phyloP scores from a whole-genome alignment of 192 early-diverging fungal species.

The Podila horticola region DNA sequence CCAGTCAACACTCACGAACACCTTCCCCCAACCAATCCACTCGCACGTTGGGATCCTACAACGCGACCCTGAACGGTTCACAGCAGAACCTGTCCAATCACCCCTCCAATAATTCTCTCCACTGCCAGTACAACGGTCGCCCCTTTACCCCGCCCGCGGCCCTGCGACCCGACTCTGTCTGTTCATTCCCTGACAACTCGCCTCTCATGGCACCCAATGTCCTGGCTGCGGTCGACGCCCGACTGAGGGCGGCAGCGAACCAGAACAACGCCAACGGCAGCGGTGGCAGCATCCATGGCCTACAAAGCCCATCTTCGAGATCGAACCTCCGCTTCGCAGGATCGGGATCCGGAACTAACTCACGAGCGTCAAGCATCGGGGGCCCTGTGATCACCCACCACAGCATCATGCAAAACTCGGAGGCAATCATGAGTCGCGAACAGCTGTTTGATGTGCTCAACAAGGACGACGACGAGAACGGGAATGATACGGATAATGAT shows the following conservation, averaged over 20 bases:
- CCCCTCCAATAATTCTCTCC: constrained; percentile 6
- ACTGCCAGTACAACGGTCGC: background rate
- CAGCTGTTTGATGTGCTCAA: constrained; percentile 30
- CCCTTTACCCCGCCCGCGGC: background rate
- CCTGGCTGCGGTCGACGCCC: constrained; percentile 35
- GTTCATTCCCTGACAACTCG: constrained; percentile 26
- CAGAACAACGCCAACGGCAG: background rate
- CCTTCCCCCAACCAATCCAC: no score
- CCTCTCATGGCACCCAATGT: constrained; percentile 38
- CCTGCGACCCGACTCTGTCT: constrained; percentile 27
- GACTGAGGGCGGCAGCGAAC: constrained; percentile 9
- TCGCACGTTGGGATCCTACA: no score
- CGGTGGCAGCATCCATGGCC: no score
- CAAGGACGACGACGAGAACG: constrained; percentile 20
- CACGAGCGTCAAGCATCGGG: background rate
- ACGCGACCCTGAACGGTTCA: background rate
- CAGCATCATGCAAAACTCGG: constrained; percentile 12
- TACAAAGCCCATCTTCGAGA: background rate
- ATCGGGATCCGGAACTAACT: background rate
- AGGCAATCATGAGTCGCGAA: constrained; percentile 21
- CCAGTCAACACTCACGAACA: no score
- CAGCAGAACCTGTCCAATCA: no score
- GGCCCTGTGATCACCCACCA: constrained; percentile 19
- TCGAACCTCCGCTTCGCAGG: background rate
- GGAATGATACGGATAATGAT: background rate